A percentile compares a stretch with the other conserved stretches of the same genome.
Conservation (phyloP, 441 rosid species). For the Daphne laureola region DNA sequence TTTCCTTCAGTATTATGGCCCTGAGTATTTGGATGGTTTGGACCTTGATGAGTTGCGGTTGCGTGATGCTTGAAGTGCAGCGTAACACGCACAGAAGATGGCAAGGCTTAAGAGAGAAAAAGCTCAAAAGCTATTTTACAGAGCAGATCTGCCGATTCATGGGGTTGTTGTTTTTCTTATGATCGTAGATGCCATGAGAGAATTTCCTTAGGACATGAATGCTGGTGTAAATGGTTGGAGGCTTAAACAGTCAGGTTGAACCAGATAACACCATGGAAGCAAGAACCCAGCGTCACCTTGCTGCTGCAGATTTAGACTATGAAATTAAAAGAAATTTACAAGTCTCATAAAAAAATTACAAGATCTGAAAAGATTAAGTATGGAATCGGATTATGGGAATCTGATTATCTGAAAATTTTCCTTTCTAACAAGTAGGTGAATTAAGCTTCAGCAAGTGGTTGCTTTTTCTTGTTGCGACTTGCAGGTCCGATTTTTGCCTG, state of each 20-base stretch:
- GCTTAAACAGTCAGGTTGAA: slow-evolving; percentile 14
- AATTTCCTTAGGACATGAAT: slow-evolving; percentile 35
- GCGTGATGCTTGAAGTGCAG: slow-evolving; percentile 71
- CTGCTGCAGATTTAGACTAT: slow-evolving; percentile 2
- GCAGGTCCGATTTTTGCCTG: too few species aligned
- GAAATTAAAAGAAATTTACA: too few species aligned
- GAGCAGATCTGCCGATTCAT: slow-evolving; percentile 85
- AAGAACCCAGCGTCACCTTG: slow-evolving; percentile 17
- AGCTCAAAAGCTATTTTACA: slow-evolving; percentile 66
- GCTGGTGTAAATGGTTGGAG: slow-evolving; percentile 27
- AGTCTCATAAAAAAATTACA: too few species aligned
- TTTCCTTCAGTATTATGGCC: too few species aligned
- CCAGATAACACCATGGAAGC: slow-evolving; percentile 10
- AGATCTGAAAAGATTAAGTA: too few species aligned
- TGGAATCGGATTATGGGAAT: too few species aligned
- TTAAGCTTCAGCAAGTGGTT: too few species aligned
- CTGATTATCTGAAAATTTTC: too few species aligned
- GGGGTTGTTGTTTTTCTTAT: slow-evolving; percentile 81
- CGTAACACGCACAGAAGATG: slow-evolving; percentile 46
- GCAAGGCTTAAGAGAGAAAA: slow-evolving; percentile 81
- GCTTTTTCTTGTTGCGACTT: too few species aligned
- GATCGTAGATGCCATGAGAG: slow-evolving; percentile 80
- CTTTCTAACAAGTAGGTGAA: too few species aligned
- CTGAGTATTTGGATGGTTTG: slow-evolving; percentile 35
- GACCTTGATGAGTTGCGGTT: slow-evolving; percentile 55